A percentile compares a stretch with the other conserved stretches of the same genome.
Evolutionary conservation across 2,329 filamentous ascomycete species (phyloP).

Genomic region (Emydomyces testavorans): DNA sequence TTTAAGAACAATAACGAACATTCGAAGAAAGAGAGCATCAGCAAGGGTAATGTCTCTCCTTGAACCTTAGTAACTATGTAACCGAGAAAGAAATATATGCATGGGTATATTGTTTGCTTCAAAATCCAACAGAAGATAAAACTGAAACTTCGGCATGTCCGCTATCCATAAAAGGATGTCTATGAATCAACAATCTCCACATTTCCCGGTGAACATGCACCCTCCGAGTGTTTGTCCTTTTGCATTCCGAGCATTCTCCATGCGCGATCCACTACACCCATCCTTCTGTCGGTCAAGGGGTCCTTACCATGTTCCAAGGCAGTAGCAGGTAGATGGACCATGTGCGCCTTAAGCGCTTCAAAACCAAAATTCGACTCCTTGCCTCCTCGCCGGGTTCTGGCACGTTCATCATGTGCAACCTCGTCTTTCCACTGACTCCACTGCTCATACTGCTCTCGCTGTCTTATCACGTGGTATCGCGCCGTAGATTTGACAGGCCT

Average conservation of each 20-base stretch:
- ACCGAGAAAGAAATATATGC: background rate
- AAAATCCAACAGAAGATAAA: too few relatives aligned
- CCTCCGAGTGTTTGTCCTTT: constrained; percentile 18
- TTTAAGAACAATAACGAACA: background rate
- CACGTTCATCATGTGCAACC: constrained; percentile 29
- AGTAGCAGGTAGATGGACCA: background rate
- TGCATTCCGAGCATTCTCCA: constrained; percentile 34
- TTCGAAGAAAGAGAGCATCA: too few relatives aligned
- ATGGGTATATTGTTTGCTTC: constrained; percentile 5
- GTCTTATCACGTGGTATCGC: constrained; percentile 34
- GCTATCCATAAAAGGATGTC: background rate
- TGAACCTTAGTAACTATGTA: too few relatives aligned
- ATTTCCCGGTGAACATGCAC: constrained; percentile 2
- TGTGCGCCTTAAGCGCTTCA: background rate
- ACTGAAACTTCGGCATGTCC: too few relatives aligned
- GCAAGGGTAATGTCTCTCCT: too few relatives aligned
- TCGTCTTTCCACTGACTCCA: constrained; percentile 37
- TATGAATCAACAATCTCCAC: constrained; percentile 14
- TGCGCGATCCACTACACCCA: constrained; percentile 32
- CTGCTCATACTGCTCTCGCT: constrained; percentile 37
- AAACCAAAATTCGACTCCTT: constrained; percentile 1
- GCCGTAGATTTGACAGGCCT: constrained; percentile 34
- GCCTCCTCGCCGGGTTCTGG: constrained; percentile 29
- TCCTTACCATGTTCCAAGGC: background rate
- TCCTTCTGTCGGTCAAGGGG: background rate